These are phyloP conservation scores for Oidiodendron maius DNA, from an alignment of 495 filamentous ascomycete genomes.

Conservation along the genomic window DNA sequence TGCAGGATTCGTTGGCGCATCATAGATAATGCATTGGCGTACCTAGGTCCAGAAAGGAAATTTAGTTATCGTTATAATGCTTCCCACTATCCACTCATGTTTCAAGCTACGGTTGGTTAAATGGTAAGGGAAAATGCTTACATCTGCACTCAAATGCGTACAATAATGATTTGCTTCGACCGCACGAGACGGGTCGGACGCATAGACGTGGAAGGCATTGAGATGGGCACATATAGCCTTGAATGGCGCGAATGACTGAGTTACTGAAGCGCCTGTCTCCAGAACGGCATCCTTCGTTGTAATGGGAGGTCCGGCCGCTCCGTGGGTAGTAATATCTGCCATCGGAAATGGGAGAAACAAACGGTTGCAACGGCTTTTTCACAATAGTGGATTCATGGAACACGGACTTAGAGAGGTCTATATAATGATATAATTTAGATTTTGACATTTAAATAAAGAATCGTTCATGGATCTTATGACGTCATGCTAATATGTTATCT, in stretches of 20 bases:
- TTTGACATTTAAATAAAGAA: too few relatives aligned
- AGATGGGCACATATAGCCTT: constrained; percentile 59
- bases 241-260: constrained; percentile 62
- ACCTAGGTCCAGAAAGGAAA: too few relatives aligned
- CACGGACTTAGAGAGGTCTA: too few relatives aligned
- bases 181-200: constrained; percentile 25
- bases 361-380: too few relatives aligned
- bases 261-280: constrained; percentile 55
- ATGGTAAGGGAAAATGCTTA: constrained; percentile 29
- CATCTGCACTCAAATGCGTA: constrained; percentile 34
- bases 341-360: neutral
- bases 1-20: constrained; percentile 56
- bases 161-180: constrained; percentile 35
- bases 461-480: too few relatives aligned
- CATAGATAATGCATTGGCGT: constrained; percentile 75
- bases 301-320: constrained; percentile 40
- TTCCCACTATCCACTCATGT: too few relatives aligned
- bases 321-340: neutral
- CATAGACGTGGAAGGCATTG: constrained; percentile 35
- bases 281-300: constrained; percentile 53
- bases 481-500: too few relatives aligned
- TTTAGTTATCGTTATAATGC: neutral
- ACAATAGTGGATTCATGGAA: too few relatives aligned
- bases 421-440: too few relatives aligned
- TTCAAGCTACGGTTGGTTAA: too few relatives aligned